Percentiles rank a stretch among this genome's conserved stretches.
Evolutionary conservation across 306 rosid species (phyloP).

Genomic region (Pyrus communis): DNA sequence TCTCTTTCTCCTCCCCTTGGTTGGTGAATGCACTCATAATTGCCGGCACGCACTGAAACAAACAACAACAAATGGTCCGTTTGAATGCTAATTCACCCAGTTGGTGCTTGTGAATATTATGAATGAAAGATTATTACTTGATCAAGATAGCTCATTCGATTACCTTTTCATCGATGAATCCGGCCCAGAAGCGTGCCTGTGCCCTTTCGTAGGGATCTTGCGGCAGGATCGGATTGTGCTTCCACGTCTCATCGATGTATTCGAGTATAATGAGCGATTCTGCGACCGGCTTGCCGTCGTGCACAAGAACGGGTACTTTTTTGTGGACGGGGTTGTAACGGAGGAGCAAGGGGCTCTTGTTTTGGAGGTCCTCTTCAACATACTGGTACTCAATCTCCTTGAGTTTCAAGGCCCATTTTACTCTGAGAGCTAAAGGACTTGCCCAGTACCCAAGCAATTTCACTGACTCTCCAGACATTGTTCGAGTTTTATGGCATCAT

Average conservation of each 20-base stretch:
- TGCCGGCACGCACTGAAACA: slow-evolving; percentile 31
- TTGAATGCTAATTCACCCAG: background rate
- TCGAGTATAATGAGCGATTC: slow-evolving; percentile 42
- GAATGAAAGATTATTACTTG: background rate
- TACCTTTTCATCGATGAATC: slow-evolving; percentile 40
- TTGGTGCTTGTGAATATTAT: background rate
- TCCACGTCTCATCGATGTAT: slow-evolving; percentile 42
- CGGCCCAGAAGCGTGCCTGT: slow-evolving; percentile 40
- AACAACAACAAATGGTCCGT: background rate
- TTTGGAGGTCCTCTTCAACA: slow-evolving; percentile 34
- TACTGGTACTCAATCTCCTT: slow-evolving; percentile 28
- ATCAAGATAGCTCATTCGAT: background rate
- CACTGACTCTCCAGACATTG: slow-evolving; percentile 26
- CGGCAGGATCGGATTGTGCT: slow-evolving; percentile 38
- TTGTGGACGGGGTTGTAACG: slow-evolving; percentile 36
- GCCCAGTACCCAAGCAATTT: slow-evolving; percentile 37
- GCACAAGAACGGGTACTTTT: slow-evolving; percentile 42
- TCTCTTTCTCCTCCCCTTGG: slow-evolving; percentile 40
- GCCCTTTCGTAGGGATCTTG: slow-evolving; percentile 35
- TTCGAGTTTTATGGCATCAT: background rate
- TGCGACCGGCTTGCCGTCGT: slow-evolving; percentile 26
- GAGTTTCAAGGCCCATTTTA: slow-evolving; percentile 35
- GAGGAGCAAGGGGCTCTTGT: slow-evolving; percentile 35
- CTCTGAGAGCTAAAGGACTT: slow-evolving; percentile 29
- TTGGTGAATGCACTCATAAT: slow-evolving; percentile 22